Percentiles rank a stretch among this genome's conserved stretches.
These are phyloP conservation scores for Fusarium pseudograminearum DNA, from an alignment of 2,329 filamentous ascomycete genomes.

Conservation along the genomic window DNA sequence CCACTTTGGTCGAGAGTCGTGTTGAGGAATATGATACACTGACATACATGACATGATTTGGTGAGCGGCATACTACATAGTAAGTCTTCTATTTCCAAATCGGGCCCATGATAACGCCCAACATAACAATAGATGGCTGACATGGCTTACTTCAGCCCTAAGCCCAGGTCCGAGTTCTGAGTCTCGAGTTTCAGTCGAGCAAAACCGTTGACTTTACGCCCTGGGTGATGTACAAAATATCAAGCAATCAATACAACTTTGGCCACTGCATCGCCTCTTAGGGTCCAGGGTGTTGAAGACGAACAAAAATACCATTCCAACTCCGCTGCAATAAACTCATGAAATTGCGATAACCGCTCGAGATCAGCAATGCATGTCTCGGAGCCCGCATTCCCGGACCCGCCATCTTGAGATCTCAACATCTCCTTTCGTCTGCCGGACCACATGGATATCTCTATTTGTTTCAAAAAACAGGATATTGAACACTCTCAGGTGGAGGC, in stretches of 20 bases:
- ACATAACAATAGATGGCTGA: conserved; percentile 9
- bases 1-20: conserved; percentile 9
- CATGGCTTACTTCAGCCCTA: conserved; percentile 31
- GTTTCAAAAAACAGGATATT: conserved; percentile 25
- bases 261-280: background rate
- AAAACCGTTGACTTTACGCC: conserved; percentile 26
- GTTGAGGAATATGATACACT: conserved; percentile 4
- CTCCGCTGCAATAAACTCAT: background rate
- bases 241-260: background rate
- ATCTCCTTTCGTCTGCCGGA: conserved; percentile 8
- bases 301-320: background rate
- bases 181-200: conserved; percentile 4
- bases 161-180: conserved; percentile 7
- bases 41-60: conserved; percentile 3
- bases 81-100: background rate
- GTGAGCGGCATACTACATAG: background rate
- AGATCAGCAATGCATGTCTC: conserved; percentile 41
- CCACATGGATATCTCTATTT: conserved; percentile 14
- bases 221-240: conserved; percentile 1
- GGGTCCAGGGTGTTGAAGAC: background rate
- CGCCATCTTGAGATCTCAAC: conserved; percentile 33
- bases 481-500: conserved; percentile 7
- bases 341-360: conserved; percentile 23
- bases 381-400: conserved; percentile 28
- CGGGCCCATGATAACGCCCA: background rate